Evolutionary conservation across 2,329 filamentous ascomycete genomes (phyloP).

Genomic region (Phyllosticta citriasiana): DNA sequence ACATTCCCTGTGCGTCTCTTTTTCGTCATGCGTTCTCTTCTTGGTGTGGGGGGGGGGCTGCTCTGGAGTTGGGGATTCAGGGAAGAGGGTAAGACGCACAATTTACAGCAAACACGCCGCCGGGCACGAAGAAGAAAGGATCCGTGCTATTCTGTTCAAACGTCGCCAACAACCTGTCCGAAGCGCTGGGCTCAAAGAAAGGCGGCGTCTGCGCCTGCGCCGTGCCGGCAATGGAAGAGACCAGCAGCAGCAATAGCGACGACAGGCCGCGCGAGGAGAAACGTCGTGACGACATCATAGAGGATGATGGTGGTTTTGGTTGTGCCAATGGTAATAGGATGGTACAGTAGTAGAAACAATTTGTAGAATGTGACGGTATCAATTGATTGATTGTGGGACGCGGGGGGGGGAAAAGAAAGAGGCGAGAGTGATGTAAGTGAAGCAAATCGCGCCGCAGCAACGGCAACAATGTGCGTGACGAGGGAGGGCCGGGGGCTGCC

Average conservation of each 20-base stretch:
- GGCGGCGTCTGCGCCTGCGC: slow-evolving; percentile 6
- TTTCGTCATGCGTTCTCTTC: neutral
- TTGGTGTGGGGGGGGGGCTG: neutral
- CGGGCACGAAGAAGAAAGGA: slow-evolving; percentile 3
- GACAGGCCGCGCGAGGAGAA: neutral
- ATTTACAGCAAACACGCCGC: slow-evolving; percentile 3
- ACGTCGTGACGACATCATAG: neutral
- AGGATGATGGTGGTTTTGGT: neutral
- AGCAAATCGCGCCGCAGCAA: too few relatives aligned
- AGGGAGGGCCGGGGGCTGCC: too few relatives aligned
- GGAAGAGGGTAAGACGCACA: neutral
- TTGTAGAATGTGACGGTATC: too few relatives aligned
- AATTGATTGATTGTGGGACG: too few relatives aligned
- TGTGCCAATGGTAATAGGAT: neutral
- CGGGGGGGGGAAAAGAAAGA: too few relatives aligned
- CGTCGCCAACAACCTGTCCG: slow-evolving; percentile 1
- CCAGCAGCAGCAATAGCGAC: neutral
- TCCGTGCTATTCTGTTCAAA: slow-evolving; percentile 4
- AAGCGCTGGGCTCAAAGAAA: neutral
- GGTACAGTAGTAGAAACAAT: too few relatives aligned
- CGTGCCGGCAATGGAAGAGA: neutral
- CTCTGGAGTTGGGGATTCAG: neutral
- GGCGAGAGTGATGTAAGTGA: too few relatives aligned
- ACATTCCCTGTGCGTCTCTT: neutral
- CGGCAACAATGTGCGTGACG: too few relatives aligned